Evolutionary conservation across 2,329 filamentous ascomycete genomes (phyloP).

Genomic region (Penicillium sumatraense): DNA sequence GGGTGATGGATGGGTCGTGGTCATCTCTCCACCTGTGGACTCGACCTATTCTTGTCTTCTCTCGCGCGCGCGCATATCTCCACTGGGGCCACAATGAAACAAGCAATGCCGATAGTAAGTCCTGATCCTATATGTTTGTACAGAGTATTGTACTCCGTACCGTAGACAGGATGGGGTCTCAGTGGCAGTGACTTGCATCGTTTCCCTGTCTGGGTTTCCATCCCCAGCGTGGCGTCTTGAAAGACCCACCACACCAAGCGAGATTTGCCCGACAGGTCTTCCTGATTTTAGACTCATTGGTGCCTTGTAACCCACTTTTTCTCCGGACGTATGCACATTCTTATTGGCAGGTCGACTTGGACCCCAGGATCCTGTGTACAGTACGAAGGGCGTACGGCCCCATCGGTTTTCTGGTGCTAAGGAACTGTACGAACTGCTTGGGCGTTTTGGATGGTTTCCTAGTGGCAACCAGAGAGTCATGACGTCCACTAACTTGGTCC

Average conservation of each 20-base stretch:
- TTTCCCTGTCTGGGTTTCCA: slow-evolving; percentile 15
- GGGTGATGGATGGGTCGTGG: slow-evolving; percentile 5
- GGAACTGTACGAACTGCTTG: slow-evolving; percentile 20
- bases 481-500: slow-evolving; percentile 20
- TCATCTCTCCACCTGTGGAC: slow-evolving; percentile 1
- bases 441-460: no score
- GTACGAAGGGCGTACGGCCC: slow-evolving; percentile 12
- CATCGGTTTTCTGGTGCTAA: slow-evolving; percentile 7
- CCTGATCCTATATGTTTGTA: no score
- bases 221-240: slow-evolving; percentile 27
- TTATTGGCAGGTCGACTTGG: slow-evolving; percentile 23
- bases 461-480: slow-evolving; percentile 27
- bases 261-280: slow-evolving; percentile 18
- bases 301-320: slow-evolving; percentile 30
- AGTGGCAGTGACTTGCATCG: slow-evolving; percentile 21
- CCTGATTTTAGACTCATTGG: slow-evolving; percentile 18
- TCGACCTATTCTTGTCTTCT: no score
- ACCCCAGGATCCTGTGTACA: slow-evolving; percentile 25
- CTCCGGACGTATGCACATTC: slow-evolving; percentile 23
- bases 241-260: slow-evolving; percentile 29
- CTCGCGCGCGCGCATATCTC: not conserved
- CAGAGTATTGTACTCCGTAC: no score
- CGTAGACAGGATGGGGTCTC: not conserved
- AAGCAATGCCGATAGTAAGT: not conserved
- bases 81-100: not conserved